Conservation (phyloP, 306 rosid genomes). For the Cicer pinnatifidum region DNA sequence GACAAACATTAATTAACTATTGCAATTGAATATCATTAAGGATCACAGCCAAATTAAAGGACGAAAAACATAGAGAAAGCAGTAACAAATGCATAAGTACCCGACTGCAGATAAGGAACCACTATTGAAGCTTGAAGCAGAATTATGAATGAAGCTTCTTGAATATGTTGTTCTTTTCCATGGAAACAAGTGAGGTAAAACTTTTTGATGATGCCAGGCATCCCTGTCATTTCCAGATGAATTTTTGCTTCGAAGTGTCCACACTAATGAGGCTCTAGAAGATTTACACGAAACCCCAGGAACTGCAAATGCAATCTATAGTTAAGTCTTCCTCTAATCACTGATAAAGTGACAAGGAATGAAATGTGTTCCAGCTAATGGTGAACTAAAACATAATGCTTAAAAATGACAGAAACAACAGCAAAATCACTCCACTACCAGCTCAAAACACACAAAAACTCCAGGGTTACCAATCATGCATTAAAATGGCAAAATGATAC, state of each 20-base stretch:
- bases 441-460: background rate
- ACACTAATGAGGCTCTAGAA: conserved; percentile 77
- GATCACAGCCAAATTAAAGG: conserved; percentile 29
- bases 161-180: conserved; percentile 81
- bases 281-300: conserved; percentile 54
- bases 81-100: conserved; percentile 50
- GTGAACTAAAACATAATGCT: conserved; percentile 29
- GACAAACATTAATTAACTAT: conserved; percentile 35
- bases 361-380: conserved; percentile 29
- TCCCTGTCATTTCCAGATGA: conserved; percentile 50
- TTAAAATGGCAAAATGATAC: background rate
- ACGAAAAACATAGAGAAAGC: conserved; percentile 13
- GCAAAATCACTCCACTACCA: conserved; percentile 20
- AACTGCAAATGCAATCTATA: conserved; percentile 54
- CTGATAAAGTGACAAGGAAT: conserved; percentile 39
- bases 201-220: conserved; percentile 56
- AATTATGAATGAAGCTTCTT: conserved; percentile 57
- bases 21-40: conserved; percentile 44
- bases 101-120: conserved; percentile 67
- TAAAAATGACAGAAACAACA: conserved; percentile 33
- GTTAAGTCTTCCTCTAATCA: conserved; percentile 26
- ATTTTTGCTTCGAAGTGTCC: conserved; percentile 69
- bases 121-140: conserved; percentile 54
- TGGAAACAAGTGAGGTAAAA: conserved; percentile 73
- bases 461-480: conserved; percentile 19